Conservation (phyloP, 371 early-diverging fungal species). For the Actinomortierella wolfii region DNA sequence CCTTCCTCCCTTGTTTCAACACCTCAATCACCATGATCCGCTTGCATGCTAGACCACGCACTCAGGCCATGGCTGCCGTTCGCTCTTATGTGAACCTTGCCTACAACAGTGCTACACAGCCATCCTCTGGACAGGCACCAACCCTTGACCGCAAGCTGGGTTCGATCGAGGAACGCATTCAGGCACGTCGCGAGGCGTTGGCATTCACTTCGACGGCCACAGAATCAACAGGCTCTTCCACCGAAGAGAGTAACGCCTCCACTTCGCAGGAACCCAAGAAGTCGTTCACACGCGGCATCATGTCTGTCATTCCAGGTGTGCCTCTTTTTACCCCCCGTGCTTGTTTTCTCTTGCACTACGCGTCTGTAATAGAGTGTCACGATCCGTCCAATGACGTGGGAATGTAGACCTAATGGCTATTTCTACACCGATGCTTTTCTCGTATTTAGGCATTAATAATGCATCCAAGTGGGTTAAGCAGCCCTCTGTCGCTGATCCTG, state of each 20-base stretch:
- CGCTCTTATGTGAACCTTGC: conserved; percentile 44
- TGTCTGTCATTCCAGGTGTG: conserved; percentile 45
- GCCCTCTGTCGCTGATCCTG: conserved; percentile 57
- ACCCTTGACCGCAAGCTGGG: conserved; percentile 43
- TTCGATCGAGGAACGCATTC: conserved; percentile 46
- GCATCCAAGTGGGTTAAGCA: conserved; percentile 51
- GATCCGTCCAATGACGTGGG: too few species aligned
- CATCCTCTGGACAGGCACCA: conserved; percentile 28
- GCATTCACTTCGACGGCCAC: conserved; percentile 2
- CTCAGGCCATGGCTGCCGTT: too few species aligned
- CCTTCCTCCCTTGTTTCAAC: background rate
- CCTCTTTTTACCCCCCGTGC: background rate
- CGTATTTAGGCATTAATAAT: conserved; percentile 44
- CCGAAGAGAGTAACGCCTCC: conserved; percentile 3
- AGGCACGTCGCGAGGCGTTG: conserved; percentile 42
- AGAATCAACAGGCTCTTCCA: conserved; percentile 2
- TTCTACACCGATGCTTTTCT: background rate
- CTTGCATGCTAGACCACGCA: too few species aligned
- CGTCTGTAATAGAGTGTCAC: too few species aligned
- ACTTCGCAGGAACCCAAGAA: conserved; percentile 14
- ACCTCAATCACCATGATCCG: conserved; percentile 18
- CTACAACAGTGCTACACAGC: conserved; percentile 33
- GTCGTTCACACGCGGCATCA: conserved; percentile 33
- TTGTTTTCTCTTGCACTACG: background rate
- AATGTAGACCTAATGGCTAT: too few species aligned